Evolutionary conservation across 1,139 yeast genomes (phyloP), one percentile per base, ranked within the genome.

Genomic region (Sugiyamaella novakii): DNA sequence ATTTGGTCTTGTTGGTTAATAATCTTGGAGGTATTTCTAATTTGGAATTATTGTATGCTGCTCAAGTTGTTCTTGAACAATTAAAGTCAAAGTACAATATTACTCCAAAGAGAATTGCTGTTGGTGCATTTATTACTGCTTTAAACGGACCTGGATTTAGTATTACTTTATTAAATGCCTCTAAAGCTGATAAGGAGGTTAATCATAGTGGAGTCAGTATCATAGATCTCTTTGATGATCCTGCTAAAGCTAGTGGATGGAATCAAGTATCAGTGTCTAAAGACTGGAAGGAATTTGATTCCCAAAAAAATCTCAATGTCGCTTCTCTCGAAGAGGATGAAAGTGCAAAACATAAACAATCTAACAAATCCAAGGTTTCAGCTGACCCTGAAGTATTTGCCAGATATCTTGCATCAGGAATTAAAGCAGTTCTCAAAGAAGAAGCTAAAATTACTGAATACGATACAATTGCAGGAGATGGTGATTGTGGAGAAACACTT

Each of bases 401-500:
- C 54, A 55, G 60, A 1, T 65, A 74, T 7, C 66, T 84, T 42
- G 64, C 62, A 22, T 59, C 67, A 5, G 91, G 87, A 25, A 78
- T 87, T 57, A 59, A 75, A 59, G 46, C 69, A 67, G 64, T 78
- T 67, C 59, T 75, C 65, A 62, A 75, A 66, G 71, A 74, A 14
- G 97, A 89, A 65, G 94, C 96, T 3, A 77, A 80, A 58, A 84
- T 91, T 61, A 91, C 97, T 0, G 78, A 80, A 54, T 83, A 85
- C 59, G 98, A 91, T 62, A 86, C 95, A 1, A 75, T 83, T 58
- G 97, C 92, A 1, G 98, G 98, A 53, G 98, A 91, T 66, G 98
- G 98, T 59, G 98, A 91, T 65, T 89, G 97, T 70, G 98, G 98
- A 41, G 94, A 87, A 61, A 91, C 97, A 0, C 72, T 91, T 54